These are phyloP conservation scores for Perkinsus marinus DNA, from an alignment of 169 alveolate species.

Conservation along the genomic window DNA sequence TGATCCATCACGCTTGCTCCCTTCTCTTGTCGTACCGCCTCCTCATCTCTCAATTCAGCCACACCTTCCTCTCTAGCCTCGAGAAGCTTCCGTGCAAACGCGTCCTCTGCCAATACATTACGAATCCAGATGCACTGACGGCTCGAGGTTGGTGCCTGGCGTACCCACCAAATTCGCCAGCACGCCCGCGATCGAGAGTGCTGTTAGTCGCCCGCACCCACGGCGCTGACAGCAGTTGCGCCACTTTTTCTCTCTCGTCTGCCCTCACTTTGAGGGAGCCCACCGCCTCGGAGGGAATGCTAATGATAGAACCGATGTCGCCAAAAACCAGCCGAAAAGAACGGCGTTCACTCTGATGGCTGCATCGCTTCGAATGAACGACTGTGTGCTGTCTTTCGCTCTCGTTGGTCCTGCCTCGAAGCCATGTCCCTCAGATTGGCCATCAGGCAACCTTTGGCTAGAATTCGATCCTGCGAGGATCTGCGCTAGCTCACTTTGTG, in stretches of 20 bases:
- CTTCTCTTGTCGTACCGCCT: too few relatives aligned
- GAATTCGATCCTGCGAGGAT: neutral
- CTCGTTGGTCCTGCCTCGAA: neutral
- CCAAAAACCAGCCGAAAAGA: neutral
- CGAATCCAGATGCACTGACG: too few relatives aligned
- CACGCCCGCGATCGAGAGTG: too few relatives aligned
- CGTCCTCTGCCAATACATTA: too few relatives aligned
- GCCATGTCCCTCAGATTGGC: neutral
- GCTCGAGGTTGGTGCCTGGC: too few relatives aligned
- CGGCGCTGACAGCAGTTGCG: neutral
- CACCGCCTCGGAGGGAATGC: neutral
- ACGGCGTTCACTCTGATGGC: neutral
- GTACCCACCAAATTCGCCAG: too few relatives aligned
- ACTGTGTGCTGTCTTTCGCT: neutral
- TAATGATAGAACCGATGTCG: neutral
- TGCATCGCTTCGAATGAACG: neutral
- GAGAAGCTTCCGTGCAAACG: too few relatives aligned
- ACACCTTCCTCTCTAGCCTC: too few relatives aligned
- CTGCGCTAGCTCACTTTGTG: neutral
- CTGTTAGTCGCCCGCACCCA: neutral
- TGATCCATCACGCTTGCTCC: too few relatives aligned
- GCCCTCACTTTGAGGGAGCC: neutral
- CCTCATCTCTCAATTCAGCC: too few relatives aligned
- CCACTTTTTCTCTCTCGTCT: neutral
- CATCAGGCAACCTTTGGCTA: neutral